phyloP scores from a whole-genome alignment of 176 grass and related monocot species.

The Triticum dicoccoides region DNA sequence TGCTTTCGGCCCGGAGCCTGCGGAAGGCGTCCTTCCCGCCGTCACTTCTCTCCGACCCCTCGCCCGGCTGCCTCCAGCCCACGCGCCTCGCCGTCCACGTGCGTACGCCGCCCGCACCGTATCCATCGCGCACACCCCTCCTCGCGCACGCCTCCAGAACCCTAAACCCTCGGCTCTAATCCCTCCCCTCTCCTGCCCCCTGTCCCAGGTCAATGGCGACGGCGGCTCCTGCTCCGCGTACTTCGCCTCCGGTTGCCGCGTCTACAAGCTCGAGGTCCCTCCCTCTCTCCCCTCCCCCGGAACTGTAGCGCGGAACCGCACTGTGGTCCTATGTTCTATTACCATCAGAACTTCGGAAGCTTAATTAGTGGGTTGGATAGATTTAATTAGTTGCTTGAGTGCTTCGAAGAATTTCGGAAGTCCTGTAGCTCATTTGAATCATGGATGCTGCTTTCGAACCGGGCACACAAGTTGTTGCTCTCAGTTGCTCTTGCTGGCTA shows the following conservation, averaged over 20 bases:
- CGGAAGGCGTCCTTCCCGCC: slow-evolving; percentile 68
- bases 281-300: background rate
- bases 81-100: slow-evolving; percentile 82
- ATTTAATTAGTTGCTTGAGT: background rate
- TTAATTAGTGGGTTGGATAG: background rate
- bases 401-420: background rate
- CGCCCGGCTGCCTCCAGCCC: slow-evolving; percentile 67
- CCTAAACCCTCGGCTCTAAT: slow-evolving; percentile 24
- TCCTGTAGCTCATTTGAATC: background rate
- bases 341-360: background rate
- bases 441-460: background rate
- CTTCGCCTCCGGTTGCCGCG: slow-evolving; percentile 70
- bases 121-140: background rate
- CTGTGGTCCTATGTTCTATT: background rate
- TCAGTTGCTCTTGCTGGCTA: background rate
- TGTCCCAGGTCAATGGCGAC: slow-evolving; percentile 48
- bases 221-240: slow-evolving; percentile 65
- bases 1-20: slow-evolving; percentile 69
- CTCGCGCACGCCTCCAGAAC: slow-evolving; percentile 23
- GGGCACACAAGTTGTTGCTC: background rate
- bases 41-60: slow-evolving; percentile 62
- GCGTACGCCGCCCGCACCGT: background rate
- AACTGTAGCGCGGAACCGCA: background rate
- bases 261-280: slow-evolving; percentile 82
- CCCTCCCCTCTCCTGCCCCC: background rate